Percentiles rank a stretch among this genome's conserved stretches.
Evolutionary conservation across 164 flowering plant species (phyloP).

Genomic region (Magnolia changhungtana): DNA sequence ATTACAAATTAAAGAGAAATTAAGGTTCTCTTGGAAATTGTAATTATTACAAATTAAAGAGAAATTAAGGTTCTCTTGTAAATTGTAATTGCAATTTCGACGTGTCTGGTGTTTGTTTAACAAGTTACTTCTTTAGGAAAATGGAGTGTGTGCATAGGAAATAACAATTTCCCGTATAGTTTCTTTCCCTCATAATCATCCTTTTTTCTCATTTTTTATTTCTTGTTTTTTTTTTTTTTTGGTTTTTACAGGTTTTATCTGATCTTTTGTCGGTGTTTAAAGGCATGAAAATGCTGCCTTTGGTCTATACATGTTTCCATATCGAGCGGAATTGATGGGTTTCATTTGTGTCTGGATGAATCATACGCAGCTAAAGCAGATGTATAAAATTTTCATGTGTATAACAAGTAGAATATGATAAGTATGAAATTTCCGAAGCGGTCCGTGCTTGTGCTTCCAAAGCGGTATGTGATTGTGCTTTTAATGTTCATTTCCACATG

Average conservation of each 20-base stretch:
- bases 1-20: no score
- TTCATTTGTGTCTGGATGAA: background rate
- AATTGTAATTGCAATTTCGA: no score
- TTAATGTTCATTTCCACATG: slow-evolving; percentile 74
- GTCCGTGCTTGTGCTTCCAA: slow-evolving; percentile 74
- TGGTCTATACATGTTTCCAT: background rate
- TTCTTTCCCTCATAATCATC: no score
- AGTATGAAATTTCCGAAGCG: slow-evolving; percentile 45
- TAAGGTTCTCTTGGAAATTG: no score
- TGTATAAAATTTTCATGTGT: background rate
- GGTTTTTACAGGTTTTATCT: background rate
- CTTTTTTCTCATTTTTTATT: no score
- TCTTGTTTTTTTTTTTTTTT: no score
- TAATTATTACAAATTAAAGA: no score
- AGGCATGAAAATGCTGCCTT: background rate
- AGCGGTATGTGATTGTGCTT: slow-evolving; percentile 68
- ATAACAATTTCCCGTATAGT: no score
- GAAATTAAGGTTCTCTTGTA: no score
- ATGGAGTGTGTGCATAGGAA: no score
- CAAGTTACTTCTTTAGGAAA: no score
- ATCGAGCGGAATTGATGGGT: background rate
- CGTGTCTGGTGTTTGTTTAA: no score
- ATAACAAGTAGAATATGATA: slow-evolving; percentile 1
- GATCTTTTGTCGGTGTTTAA: background rate
- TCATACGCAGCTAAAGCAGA: background rate